These are phyloP conservation scores for Cucurbitaria berberidis DNA, from an alignment of 2,329 filamentous ascomycete species.

Conservation along the genomic window DNA sequence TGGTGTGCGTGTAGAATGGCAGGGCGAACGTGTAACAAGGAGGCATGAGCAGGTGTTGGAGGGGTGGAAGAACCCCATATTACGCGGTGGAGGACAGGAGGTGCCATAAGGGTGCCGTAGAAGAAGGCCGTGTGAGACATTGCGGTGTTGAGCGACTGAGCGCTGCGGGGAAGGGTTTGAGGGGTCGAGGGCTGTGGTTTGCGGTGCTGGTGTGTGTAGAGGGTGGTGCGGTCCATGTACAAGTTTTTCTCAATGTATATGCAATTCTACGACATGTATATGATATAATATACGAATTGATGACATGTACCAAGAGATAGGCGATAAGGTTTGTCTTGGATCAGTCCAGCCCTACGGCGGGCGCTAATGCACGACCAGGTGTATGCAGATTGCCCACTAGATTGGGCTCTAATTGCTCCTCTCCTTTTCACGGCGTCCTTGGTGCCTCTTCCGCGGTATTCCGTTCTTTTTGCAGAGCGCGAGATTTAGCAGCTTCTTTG, in stretches of 20 bases:
- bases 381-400: neutral
- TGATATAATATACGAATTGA: neutral
- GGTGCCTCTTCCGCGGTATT: neutral
- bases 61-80: constrained; percentile 68
- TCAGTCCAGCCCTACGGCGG: constrained; percentile 15
- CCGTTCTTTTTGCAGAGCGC: neutral
- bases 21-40: constrained; percentile 69
- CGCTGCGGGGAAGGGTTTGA: neutral
- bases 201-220: constrained; percentile 13
- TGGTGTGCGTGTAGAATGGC: constrained; percentile 77
- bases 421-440: constrained; percentile 1
- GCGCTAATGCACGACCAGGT: constrained; percentile 28
- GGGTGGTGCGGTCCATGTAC: constrained; percentile 15
- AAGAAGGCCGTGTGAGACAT: constrained; percentile 65
- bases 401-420: neutral
- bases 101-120: constrained; percentile 81
- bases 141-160: neutral
- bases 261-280: neutral
- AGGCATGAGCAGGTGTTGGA: constrained; percentile 56
- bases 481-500: too few species aligned
- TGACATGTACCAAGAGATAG: neutral
- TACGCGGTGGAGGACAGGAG: constrained; percentile 83
- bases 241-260: neutral
- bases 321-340: constrained; percentile 21
- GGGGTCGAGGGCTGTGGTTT: neutral